phyloP scores from a whole-genome alignment of 192 early-diverging fungal species.

The Coemansia sp. region DNA sequence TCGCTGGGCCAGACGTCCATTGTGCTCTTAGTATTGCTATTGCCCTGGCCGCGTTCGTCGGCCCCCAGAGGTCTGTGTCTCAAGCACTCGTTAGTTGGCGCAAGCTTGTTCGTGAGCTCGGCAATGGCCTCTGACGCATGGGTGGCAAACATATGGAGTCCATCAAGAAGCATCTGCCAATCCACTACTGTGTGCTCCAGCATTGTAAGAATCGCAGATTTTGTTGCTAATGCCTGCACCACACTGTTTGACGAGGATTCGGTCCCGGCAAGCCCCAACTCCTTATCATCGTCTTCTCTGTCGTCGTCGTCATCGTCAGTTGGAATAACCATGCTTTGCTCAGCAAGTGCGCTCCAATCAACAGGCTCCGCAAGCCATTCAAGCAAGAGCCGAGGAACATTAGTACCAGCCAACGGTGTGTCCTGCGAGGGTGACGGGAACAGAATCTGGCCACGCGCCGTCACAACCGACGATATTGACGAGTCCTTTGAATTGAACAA shows the following conservation, averaged over 20 bases:
- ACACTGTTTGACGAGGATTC: neutral
- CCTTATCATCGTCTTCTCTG: neutral
- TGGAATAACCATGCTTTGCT: slow-evolving; percentile 27
- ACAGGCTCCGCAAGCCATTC: slow-evolving; percentile 35
- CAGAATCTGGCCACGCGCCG: slow-evolving; percentile 37
- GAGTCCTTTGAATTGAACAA: slow-evolving; percentile 12
- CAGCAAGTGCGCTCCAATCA: slow-evolving; percentile 19
- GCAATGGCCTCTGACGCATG: slow-evolving; percentile 22
- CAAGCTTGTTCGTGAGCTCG: slow-evolving; percentile 13
- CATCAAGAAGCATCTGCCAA: slow-evolving; percentile 10
- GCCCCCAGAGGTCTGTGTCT: neutral
- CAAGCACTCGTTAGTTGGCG: slow-evolving; percentile 13
- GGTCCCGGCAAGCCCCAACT: neutral
- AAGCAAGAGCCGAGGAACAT: slow-evolving; percentile 23
- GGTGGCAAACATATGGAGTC: slow-evolving; percentile 19
- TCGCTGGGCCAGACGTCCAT: slow-evolving; percentile 14
- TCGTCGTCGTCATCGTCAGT: neutral
- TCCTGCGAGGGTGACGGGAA: slow-evolving; percentile 19
- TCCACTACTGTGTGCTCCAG: slow-evolving; percentile 30
- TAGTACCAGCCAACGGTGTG: slow-evolving; percentile 1
- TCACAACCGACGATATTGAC: slow-evolving; percentile 30
- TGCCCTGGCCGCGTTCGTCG: neutral
- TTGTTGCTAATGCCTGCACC: slow-evolving; percentile 12
- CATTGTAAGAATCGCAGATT: slow-evolving; percentile 29
- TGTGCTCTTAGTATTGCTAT: neutral